Percentiles rank a stretch among this genome's conserved stretches.
Evolutionary conservation across 805 yeast species (phyloP).

Genomic region (Ogataea paraovalis): DNA sequence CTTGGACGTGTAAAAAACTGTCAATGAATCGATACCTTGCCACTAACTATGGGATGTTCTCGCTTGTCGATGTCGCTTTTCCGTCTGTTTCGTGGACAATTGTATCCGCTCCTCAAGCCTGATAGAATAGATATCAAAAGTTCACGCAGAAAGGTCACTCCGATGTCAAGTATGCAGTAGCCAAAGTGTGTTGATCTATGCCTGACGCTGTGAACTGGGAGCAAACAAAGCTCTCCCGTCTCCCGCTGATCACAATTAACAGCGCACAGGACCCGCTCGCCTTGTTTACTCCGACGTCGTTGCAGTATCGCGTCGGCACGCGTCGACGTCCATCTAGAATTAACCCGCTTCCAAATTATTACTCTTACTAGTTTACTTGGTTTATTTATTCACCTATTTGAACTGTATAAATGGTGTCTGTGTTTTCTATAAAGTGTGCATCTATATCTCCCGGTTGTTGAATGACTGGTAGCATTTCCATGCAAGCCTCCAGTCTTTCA

Average conservation of each 20-base stretch:
- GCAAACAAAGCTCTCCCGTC: background rate
- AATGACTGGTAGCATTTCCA: slow-evolving; percentile 53
- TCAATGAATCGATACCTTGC: background rate
- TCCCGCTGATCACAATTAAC: background rate
- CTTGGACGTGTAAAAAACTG: background rate
- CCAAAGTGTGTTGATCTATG: background rate
- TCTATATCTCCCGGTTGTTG: slow-evolving; percentile 16
- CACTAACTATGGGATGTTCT: background rate
- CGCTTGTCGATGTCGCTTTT: background rate
- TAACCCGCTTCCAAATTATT: too few species aligned
- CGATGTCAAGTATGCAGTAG: background rate
- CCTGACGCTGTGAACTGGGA: background rate
- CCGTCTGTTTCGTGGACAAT: background rate
- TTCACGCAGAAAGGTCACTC: background rate
- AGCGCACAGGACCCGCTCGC: background rate
- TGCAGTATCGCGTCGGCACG: background rate
- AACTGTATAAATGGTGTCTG: too few species aligned
- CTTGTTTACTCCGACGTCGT: background rate
- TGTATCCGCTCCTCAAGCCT: background rate
- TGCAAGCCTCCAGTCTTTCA: slow-evolving; percentile 63
- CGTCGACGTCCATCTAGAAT: background rate
- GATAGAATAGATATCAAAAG: background rate
- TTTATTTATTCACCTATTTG: too few species aligned
- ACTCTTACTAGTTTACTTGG: too few species aligned
- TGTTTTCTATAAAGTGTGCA: too few species aligned